Percentiles rank a stretch among this genome's conserved stretches.
These are phyloP conservation scores for Pouteria campechiana DNA, from an alignment of 179 eudicot species.

Conservation along the genomic window DNA sequence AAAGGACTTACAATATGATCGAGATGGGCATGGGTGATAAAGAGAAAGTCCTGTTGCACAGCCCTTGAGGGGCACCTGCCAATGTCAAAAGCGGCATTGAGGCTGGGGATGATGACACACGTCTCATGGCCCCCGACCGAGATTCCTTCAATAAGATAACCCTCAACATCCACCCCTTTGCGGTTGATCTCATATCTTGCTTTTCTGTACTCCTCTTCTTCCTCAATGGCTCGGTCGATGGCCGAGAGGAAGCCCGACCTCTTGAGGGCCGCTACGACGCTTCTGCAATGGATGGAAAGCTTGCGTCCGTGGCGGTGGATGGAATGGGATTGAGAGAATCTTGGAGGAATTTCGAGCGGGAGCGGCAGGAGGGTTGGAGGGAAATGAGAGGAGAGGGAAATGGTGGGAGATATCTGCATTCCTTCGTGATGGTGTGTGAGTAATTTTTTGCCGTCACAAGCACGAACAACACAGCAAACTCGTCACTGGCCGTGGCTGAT, in stretches of 20 bases:
- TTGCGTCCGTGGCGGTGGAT: constrained; percentile 1
- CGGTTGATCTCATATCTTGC: constrained; percentile 72
- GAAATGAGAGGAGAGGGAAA: constrained; percentile 16
- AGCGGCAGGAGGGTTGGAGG: constrained; percentile 19
- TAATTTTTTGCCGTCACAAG: too few species aligned
- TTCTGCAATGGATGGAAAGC: too few species aligned
- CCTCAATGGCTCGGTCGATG: constrained; percentile 73
- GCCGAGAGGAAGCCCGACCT: constrained; percentile 55
- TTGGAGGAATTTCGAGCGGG: neutral
- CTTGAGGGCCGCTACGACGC: constrained; percentile 22
- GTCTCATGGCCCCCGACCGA: constrained; percentile 96
- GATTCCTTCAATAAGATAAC: constrained; percentile 66
- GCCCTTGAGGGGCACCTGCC: constrained; percentile 89
- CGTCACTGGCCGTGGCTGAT: too few species aligned
- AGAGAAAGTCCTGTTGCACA: constrained; percentile 75
- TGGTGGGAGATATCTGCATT: constrained; percentile 32
- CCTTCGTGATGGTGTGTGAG: too few species aligned
- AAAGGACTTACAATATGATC: constrained; percentile 80
- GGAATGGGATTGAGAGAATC: neutral
- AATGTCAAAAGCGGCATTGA: constrained; percentile 80
- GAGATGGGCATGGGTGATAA: constrained; percentile 93
- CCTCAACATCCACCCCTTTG: constrained; percentile 51
- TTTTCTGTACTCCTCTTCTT: constrained; percentile 90
- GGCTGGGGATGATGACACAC: constrained; percentile 72
- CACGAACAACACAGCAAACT: too few species aligned